A percentile compares a stretch with the other conserved stretches of the same genome.
Evolutionary conservation across 257 asterid species (phyloP).

Genomic region (Penstemon eatonii): DNA sequence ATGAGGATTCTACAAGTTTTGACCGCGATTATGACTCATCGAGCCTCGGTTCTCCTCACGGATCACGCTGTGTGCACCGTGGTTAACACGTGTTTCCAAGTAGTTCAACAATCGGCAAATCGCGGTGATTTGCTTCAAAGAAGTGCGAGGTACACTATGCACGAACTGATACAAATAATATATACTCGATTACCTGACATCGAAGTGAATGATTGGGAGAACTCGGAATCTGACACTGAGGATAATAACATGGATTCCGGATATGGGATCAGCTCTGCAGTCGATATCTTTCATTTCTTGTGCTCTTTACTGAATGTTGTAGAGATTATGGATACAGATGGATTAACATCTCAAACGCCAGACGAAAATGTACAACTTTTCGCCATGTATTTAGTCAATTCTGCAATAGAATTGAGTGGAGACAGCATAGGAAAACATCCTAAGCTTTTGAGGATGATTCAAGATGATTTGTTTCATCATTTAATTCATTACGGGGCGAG

Average conservation of each 20-base stretch:
- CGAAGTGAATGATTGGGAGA: conserved; percentile 78
- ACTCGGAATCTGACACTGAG: conserved; percentile 83
- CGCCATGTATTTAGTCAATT: conserved; percentile 68
- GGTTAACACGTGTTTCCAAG: conserved; percentile 88
- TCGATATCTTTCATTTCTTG: conserved; percentile 85
- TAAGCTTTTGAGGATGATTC: conserved; percentile 86
- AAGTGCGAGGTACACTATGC: conserved; percentile 81
- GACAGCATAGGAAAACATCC: conserved; percentile 90
- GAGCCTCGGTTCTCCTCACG: conserved; percentile 61
- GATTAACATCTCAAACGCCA: conserved; percentile 41
- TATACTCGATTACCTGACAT: conserved; percentile 70
- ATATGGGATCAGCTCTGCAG: conserved; percentile 74
- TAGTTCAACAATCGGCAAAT: conserved; percentile 72
- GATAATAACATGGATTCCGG: conserved; percentile 65
- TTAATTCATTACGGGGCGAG: conserved; percentile 71
- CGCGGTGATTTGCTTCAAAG: conserved; percentile 83
- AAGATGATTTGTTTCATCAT: conserved; percentile 86
- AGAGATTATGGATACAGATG: conserved; percentile 61
- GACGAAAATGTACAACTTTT: conserved; percentile 79
- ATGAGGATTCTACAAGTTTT: conserved; percentile 72
- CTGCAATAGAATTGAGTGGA: conserved; percentile 82
- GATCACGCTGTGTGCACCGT: conserved; percentile 77
- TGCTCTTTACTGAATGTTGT: conserved; percentile 86
- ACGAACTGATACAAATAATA: conserved; percentile 74
- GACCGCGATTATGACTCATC: conserved; percentile 71